These are phyloP conservation scores for Sordariomycetes sp. DNA, from an alignment of 2,329 filamentous ascomycete genomes.

Conservation along the genomic window DNA sequence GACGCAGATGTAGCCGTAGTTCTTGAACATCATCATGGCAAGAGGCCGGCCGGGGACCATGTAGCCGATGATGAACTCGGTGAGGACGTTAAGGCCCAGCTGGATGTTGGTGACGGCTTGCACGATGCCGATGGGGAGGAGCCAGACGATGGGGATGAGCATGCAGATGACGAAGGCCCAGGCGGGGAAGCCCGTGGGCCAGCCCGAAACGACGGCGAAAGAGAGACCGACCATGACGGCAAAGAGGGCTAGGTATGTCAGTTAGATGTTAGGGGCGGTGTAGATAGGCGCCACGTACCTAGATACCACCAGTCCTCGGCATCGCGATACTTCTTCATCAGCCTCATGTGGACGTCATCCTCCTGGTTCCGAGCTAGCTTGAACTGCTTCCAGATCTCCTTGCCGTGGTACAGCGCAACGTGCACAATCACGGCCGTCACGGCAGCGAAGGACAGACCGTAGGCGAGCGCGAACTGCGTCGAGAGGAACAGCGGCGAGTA, in stretches of 20 bases:
- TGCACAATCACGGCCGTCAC: slow-evolving; percentile 47
- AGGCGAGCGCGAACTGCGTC: slow-evolving; percentile 44
- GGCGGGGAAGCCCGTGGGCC: slow-evolving; percentile 42
- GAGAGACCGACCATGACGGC: slow-evolving; percentile 38
- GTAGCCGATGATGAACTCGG: slow-evolving; percentile 62
- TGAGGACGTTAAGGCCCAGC: slow-evolving; percentile 56
- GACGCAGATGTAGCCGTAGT: slow-evolving; percentile 59
- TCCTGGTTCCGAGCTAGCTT: slow-evolving; percentile 40
- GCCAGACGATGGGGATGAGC: slow-evolving; percentile 41
- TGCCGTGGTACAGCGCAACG: slow-evolving; percentile 39
- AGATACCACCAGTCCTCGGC: slow-evolving; percentile 48
- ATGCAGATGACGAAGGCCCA: slow-evolving; percentile 46
- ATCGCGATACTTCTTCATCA: slow-evolving; percentile 49
- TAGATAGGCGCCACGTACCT: slow-evolving; percentile 20
- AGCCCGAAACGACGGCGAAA: slow-evolving; percentile 38
- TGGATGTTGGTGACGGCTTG: slow-evolving; percentile 49
- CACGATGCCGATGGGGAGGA: slow-evolving; percentile 47
- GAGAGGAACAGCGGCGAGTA: slow-evolving; percentile 52
- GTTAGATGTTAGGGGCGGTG: not conserved
- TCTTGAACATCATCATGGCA: slow-evolving; percentile 70
- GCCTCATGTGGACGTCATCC: slow-evolving; percentile 44
- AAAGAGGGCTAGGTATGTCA: slow-evolving; percentile 24
- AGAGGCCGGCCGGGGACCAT: slow-evolving; percentile 58
- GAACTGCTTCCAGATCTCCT: slow-evolving; percentile 40
- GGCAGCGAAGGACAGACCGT: slow-evolving; percentile 56